phyloP scores from a whole-genome alignment of 805 yeast species.

The Wickerhamomyces ciferrii region DNA sequence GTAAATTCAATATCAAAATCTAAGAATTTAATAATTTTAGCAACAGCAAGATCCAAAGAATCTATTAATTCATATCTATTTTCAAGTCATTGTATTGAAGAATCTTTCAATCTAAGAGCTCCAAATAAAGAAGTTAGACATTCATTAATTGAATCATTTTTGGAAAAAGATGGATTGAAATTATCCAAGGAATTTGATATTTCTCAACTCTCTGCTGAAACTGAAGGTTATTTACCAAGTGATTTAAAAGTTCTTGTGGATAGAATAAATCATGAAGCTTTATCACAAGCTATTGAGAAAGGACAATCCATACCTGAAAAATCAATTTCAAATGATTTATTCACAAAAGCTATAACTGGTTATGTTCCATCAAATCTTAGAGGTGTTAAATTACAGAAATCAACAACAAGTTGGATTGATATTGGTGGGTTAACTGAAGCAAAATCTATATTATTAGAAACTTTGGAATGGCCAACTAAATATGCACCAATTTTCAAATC shows the following conservation, averaged over 20 bases:
- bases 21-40: constrained; percentile 50
- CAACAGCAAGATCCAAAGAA: constrained; percentile 62
- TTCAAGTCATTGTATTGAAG: constrained; percentile 68
- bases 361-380: constrained; percentile 79
- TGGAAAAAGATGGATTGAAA: constrained; percentile 19
- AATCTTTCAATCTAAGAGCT: constrained; percentile 51
- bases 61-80: constrained; percentile 54
- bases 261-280: constrained; percentile 52
- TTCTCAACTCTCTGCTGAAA: constrained; percentile 54
- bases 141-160: constrained; percentile 30
- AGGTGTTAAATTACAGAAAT: constrained; percentile 81
- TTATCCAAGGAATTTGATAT: constrained; percentile 38
- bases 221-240: constrained; percentile 87
- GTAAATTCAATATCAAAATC: constrained; percentile 32
- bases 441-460: constrained; percentile 72
- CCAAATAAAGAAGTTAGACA: constrained; percentile 65
- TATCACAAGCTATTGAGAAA: constrained; percentile 11
- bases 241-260: constrained; percentile 73
- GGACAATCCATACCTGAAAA: not conserved
- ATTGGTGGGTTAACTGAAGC: constrained; percentile 85
- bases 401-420: constrained; percentile 71
- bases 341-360: constrained; percentile 55
- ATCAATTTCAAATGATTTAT: constrained; percentile 29
- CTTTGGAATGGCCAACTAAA: constrained; percentile 95
- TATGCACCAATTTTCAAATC: constrained; percentile 92